Base-by-base conservation (phyloP, 257 asterid genomes). In the Lycium barbarum region DNA sequence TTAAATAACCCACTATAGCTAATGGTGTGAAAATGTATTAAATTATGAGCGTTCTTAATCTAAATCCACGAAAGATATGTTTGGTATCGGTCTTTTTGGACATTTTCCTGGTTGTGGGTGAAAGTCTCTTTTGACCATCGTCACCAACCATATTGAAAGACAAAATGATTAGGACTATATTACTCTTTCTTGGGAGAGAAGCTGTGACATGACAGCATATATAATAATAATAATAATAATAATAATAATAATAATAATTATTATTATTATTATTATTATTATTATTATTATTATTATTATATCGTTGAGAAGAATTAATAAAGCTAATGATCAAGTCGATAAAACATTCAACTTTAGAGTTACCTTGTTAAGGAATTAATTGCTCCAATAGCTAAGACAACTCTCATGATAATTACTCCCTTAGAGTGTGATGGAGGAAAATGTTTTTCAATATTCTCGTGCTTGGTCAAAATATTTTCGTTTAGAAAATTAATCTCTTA, bases 131-230 rank as follows among this genome's bases (percentile, higher is more conserved):
- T 73, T 47, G 20, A 49, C 58, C 12, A 73, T 20, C 33, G 33
- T 26, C 40, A 47, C 59, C 80, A 73, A 20, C n/a, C 40, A 73
- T n/a, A n/a, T 47, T 47, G 80, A 47, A 10, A 73, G 80, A 73
- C 80, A 73, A 73, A 73, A 47, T 73, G 80, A 73, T 73, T 73
- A 73, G 38, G 5, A 5, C 36, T 73, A 20, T 5, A 45, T 11
- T 45, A 9, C 59, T 73, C 40, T 45, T 20, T 73, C 2, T 43
- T 20, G 79, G 54, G 55, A 71, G 11, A 51, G 22, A 8, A 58
- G 65, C 65, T 62, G 36, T 9, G 68, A 62, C 14, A 8, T 45
- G n/a, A 11, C 38, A 73, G 9, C 17, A 73, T 73, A 73, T 45
- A 45, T 72, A 72, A 26, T 26, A 26, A 26, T n/a, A 26, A 26